A percentile compares a stretch with the other conserved stretches of the same genome.
phyloP scores from a whole-genome alignment of 495 filamentous ascomycete species.

The Letharia columbiana region DNA sequence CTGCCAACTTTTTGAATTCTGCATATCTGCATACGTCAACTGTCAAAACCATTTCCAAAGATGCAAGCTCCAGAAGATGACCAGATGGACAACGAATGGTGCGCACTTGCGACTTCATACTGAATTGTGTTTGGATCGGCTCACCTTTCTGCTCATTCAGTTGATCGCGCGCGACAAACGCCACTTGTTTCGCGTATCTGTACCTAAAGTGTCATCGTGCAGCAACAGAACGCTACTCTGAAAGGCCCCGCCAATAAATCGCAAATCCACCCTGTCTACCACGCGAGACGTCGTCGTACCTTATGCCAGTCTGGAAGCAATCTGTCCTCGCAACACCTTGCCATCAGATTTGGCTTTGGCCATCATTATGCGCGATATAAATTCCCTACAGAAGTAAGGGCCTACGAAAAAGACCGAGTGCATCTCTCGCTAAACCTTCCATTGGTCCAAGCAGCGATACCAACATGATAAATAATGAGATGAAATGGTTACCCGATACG shows the following conservation, averaged over 20 bases:
- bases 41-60: not conserved
- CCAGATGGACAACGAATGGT: not conserved
- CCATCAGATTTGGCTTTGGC: not conserved
- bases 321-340: not conserved
- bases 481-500: not conserved
- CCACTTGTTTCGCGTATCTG: constrained; percentile 16
- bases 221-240: constrained; percentile 7
- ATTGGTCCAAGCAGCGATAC: not conserved
- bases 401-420: not conserved
- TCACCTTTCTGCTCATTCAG: not conserved
- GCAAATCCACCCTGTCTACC: not conserved
- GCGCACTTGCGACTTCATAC: not conserved
- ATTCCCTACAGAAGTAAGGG: not conserved
- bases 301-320: constrained; percentile 1
- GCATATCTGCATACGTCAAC: not conserved
- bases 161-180: constrained; percentile 1
- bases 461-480: not conserved
- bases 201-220: constrained; percentile 10
- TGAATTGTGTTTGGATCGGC: not conserved
- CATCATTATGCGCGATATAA: not conserved
- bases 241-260: constrained; percentile 7
- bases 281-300: not conserved
- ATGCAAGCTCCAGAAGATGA: not conserved
- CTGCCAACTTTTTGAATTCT: not conserved
- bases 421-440: not conserved